A percentile compares a stretch with the other conserved stretches of the same genome.
phyloP scores from a whole-genome alignment of 352 stramenopile species.

The Phytopythium kandeliae region DNA sequence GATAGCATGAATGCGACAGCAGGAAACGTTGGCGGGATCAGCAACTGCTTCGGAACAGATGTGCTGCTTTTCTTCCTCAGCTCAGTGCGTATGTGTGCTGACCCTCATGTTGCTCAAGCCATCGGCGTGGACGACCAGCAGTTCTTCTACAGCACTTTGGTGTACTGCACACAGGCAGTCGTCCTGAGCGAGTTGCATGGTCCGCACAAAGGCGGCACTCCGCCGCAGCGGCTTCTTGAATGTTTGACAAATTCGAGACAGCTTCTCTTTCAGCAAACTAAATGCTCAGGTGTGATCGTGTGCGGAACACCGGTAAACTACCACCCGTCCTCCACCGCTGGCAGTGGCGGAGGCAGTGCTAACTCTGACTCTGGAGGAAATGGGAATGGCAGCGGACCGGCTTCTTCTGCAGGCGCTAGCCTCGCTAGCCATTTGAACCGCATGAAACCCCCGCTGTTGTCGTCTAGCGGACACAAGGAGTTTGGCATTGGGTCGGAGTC shows the following conservation, averaged over 20 bases:
- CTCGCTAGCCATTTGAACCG: conserved; percentile 33
- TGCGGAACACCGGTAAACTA: conserved; percentile 23
- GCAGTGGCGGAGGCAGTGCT: neutral
- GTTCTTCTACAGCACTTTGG: conserved; percentile 64
- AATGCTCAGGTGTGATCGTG: conserved; percentile 50
- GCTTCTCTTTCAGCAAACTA: conserved; percentile 59
- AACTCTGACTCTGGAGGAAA: neutral
- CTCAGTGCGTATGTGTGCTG: conserved; percentile 32
- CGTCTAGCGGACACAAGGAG: conserved; percentile 45
- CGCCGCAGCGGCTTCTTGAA: conserved; percentile 25
- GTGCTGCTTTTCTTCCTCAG: conserved; percentile 45
- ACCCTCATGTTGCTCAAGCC: conserved; percentile 23
- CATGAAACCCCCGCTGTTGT: conserved; percentile 35
- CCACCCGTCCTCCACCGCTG: neutral
- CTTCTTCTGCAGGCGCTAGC: neutral
- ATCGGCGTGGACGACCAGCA: conserved; percentile 54
- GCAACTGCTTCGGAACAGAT: conserved; percentile 45
- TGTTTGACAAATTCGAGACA: conserved; percentile 43
- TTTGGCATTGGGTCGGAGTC: conserved; percentile 63
- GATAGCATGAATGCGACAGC: neutral
- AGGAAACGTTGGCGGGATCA: neutral
- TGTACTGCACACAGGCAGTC: conserved; percentile 57
- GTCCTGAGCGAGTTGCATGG: conserved; percentile 50
- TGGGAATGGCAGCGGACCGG: neutral
- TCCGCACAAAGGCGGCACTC: conserved; percentile 21